Conservation (phyloP, 2,329 filamentous ascomycete genomes). For the Exophiala sideris region DNA sequence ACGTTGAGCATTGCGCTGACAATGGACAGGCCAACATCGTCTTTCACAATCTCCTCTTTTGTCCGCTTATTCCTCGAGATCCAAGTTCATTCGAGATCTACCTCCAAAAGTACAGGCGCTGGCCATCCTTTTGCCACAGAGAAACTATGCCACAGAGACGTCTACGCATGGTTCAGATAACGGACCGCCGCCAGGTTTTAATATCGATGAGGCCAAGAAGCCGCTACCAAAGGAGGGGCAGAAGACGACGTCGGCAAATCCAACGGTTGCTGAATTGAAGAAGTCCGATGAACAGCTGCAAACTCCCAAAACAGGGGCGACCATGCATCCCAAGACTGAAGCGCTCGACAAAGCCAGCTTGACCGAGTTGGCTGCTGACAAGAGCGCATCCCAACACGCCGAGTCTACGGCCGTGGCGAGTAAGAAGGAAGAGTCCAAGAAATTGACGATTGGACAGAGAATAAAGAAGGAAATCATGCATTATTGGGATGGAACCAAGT, state of each 20-base stretch:
- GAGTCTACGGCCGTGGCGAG: slow-evolving; percentile 59
- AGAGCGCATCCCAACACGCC: slow-evolving; percentile 41
- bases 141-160: slow-evolving; percentile 56
- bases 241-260: slow-evolving; percentile 28
- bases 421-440: slow-evolving; percentile 70
- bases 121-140: slow-evolving; percentile 55
- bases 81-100: slow-evolving; percentile 17
- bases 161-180: slow-evolving; percentile 49
- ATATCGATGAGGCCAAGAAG: slow-evolving; percentile 84
- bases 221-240: slow-evolving; percentile 61
- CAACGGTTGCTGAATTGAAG: slow-evolving; percentile 26
- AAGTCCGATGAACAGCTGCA: slow-evolving; percentile 34
- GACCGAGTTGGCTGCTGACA: slow-evolving; percentile 61
- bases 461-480: slow-evolving; percentile 91
- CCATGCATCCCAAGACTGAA: slow-evolving; percentile 45
- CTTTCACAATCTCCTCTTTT: slow-evolving; percentile 15
- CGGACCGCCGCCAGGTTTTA: slow-evolving; percentile 84
- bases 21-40: slow-evolving; percentile 17
- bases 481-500: slow-evolving; percentile 98
- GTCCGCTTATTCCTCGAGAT: slow-evolving; percentile 14
- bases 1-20: slow-evolving; percentile 9
- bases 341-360: slow-evolving; percentile 51
- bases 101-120: slow-evolving; percentile 52
- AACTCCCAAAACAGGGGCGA: slow-evolving; percentile 37
- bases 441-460: slow-evolving; percentile 83